Conservation (phyloP, 1,284 basidiomycete species). For the Tilletia horrida region DNA sequence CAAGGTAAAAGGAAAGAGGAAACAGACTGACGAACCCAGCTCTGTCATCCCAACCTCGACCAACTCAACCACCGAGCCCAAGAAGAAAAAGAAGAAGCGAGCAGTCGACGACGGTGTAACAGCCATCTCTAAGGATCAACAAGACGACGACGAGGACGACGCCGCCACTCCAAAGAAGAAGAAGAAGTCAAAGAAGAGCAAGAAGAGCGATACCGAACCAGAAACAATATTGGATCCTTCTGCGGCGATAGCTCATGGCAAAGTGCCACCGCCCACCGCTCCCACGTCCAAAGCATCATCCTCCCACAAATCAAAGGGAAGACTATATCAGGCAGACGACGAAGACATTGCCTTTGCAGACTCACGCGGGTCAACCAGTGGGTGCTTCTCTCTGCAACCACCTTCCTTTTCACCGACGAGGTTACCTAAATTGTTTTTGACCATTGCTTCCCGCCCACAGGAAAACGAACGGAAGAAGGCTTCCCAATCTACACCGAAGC, state of each 20-base stretch:
- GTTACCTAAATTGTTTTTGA: not conserved
- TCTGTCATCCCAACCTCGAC: not conserved
- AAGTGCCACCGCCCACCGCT: not conserved
- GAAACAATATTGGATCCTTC: constrained; percentile 8
- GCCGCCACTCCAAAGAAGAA: not conserved
- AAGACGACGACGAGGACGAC: not conserved
- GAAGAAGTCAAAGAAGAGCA: not conserved
- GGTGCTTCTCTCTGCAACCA: not conserved
- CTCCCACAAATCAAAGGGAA: not conserved
- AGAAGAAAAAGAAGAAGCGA: constrained; percentile 8
- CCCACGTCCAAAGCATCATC: not conserved
- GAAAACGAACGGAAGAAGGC: constrained; percentile 19
- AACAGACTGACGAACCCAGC: not conserved
- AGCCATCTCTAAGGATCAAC: not conserved
- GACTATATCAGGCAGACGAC: constrained; percentile 3
- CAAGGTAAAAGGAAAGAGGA: not conserved
- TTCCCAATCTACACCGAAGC: constrained; percentile 17
- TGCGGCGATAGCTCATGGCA: not conserved
- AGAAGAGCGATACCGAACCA: not conserved
- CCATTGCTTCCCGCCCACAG: not conserved
- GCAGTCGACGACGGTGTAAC: not conserved
- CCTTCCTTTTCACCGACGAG: not conserved
- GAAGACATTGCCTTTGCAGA: constrained; percentile 15
- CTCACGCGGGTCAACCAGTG: constrained; percentile 12
- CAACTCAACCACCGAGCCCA: not conserved